Base-by-base conservation (phyloP, 2,329 filamentous ascomycete genomes). In the Alternaria sp. region DNA sequence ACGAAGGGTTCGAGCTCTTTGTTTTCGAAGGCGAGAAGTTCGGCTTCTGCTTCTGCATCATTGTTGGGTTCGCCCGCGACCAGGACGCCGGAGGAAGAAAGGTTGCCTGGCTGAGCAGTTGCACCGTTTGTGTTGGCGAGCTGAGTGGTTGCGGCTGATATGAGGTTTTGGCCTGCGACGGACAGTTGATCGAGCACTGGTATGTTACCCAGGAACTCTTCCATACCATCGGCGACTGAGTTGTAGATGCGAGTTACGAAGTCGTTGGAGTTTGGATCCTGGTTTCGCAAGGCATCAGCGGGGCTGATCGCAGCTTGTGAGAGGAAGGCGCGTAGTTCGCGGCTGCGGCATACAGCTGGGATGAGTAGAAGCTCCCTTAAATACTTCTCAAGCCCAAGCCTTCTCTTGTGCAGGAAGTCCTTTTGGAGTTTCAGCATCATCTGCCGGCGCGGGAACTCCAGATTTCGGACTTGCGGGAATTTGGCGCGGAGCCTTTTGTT, bases 361-460 rank as follows among this genome's bases (percentile, higher is more conserved):
- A 97, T 86, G 1, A 92, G 87, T 12, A 99, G 86, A 5, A 99
- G 86, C 68, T 93, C 90, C 65, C 81, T 76, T 4, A 99, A 82
- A 76, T 98, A 99, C 51, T 89, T 89, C 79, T 99, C 95, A 2
- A 99, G 85, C 0, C 92, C 93, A 30, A 90, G 81, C 10, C 93
- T 89, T 25, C 96, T 89, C 80, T 97, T 98, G 71, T 96, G 91
- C 17, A 99, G 83, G 74, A 99, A 99, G 72, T 99, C 96, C 77
- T 90, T 95, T 76, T 99, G 96, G 3, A 99, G 87, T 74, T 97
- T 98, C 89, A 98, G 93, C 56, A 99, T 91, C 82, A 98, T 90
- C 64, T 96, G 91, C 40, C 96, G 88, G 17, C 95, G 88, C 1
- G 96, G 96, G 74, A 99, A 98, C 71, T 98, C 95, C 3, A 99